Base-by-base conservation (phyloP, 306 rosid genomes). In the Castanea sativa region DNA sequence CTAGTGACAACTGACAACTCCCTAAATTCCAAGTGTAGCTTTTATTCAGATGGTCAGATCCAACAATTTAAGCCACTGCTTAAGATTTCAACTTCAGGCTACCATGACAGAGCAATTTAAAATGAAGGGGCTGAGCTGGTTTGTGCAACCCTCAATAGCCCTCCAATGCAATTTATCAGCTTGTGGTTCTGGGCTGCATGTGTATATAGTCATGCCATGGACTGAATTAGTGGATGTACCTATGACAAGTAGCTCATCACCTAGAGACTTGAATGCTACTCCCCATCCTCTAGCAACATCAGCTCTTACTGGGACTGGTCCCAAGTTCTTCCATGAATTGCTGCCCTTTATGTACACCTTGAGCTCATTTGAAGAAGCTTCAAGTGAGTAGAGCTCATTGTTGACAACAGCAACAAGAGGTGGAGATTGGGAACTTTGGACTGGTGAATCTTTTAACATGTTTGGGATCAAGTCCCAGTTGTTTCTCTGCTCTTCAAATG, bases 361-460 rank as follows among this genome's bases (percentile, higher is more conserved):
- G 32, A 93, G 84, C 88, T 88, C 91, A 58, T 91, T 93, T 0
- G 92, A 82, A 55, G 87, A 79, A 11, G 89, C 80, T 59, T 88
- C 90, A 8, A 93, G 88, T 0, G 88, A 60, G 84, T 91, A 93
- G 35, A 93, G 90, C 79, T 89, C 87, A 4, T 86, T 89, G 73
- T 83, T 89, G 2, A 76, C 95, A 49, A 91, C 98, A 4, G 97
- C 98, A 52, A 93, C 78, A 13, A 93, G 92, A n/a, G 97, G 95
- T 1, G 97, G 97, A 55, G 91, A 88, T 5, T 59, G 86, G 1
- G 89, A 52, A 19, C 25, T 81, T 1, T 73, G 56, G 56, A 71
- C 74, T 0, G 88, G 87, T 15, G 80, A 67, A 2, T 83, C 89
- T 56, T 79, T 87, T 67, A 88, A 85, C 88, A 94, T 88, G 35